Evolutionary conservation across 2,329 filamentous ascomycete species (phyloP), one percentile per base, ranked within the genome.

Genomic region (Colletotrichum sp.): DNA sequence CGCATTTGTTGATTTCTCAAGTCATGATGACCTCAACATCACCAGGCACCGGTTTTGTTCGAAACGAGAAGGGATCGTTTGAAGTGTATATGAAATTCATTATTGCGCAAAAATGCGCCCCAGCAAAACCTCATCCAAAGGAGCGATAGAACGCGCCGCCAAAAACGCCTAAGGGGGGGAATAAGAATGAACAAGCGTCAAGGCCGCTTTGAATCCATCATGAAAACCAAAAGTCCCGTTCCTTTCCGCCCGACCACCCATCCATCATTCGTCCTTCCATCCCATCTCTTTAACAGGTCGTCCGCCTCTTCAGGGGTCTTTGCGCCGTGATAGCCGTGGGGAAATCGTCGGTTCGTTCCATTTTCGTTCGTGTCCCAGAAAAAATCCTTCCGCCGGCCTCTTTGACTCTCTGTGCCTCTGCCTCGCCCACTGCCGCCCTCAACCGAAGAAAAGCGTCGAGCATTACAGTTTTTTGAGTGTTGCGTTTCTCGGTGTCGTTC

Each of bases 381-480:
- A 59, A 28, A 26, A 26, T 59, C 55, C 55, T 30, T 16, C 24
- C 55, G 55, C 24, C 55, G 24, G 55, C 15, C 55, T 30, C 55
- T 59, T 59, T 59, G 55, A 59, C 55, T 59, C 24, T 30, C 55
- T 59, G 13, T 18, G 0, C 18, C 55, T 18, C 55, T 7, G 0
- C 1, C 0, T 13, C 44, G 5, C 44, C 44, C n/a, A 22, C 12
- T 52, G 44, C 44, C 44, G n/a, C n/a, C n/a, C 12, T 52, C 44
- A 52, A 52, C 44, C 44, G 44, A 52, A 22, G 44, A 52, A 28
- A 59, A 30, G 52, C 22, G 36, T 62, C 63, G 30, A 39, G 22
- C 73, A 76, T 67, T 76, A 78, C 62, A 76, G 36, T 30, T 71
- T 32, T 34, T 72, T 10, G 24, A n/a, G 39, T 22, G 6, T n/a